phyloP scores from a whole-genome alignment of 83 land plant species.

The Diphasiastrum complanatum region DNA sequence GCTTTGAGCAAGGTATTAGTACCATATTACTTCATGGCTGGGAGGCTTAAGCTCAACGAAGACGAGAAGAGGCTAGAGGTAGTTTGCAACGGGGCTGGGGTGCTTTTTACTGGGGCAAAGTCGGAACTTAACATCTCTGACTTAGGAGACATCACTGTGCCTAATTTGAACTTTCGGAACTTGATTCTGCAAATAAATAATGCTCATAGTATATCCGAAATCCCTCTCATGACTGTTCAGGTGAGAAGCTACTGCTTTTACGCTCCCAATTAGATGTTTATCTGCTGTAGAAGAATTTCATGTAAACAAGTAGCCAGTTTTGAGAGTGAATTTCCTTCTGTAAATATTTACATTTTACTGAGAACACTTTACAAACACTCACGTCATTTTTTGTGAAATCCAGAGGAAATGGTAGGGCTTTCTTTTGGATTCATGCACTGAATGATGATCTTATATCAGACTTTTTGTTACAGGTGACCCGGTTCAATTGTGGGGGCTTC shows the following conservation, averaged over 20 bases:
- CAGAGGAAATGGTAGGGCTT: not conserved
- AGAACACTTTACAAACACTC: too few species aligned
- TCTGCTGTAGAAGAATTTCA: too few species aligned
- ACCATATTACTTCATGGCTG: constrained; percentile 51
- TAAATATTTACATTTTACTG: too few species aligned
- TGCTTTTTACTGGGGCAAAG: constrained; percentile 30
- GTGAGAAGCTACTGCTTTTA: not conserved
- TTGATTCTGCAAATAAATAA: constrained; percentile 22
- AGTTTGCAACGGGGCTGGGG: constrained; percentile 44
- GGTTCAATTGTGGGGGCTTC: constrained; percentile 67
- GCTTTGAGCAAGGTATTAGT: constrained; percentile 27
- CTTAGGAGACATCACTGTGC: constrained; percentile 37
- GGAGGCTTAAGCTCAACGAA: constrained; percentile 29
- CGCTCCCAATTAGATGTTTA: not conserved
- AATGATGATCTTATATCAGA: not conserved
- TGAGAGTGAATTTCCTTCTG: too few species aligned
- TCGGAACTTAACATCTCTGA: constrained; percentile 24
- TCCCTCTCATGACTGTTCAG: constrained; percentile 42
- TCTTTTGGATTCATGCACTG: not conserved
- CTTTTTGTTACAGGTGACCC: constrained; percentile 44
- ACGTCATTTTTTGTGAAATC: not conserved
- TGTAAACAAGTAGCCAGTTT: too few species aligned
- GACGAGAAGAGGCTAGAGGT: constrained; percentile 34
- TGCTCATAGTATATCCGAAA: constrained; percentile 18
- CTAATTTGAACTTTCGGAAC: constrained; percentile 33